Base-by-base conservation (phyloP, 805 yeast genomes). In the Candida glaebosa region DNA sequence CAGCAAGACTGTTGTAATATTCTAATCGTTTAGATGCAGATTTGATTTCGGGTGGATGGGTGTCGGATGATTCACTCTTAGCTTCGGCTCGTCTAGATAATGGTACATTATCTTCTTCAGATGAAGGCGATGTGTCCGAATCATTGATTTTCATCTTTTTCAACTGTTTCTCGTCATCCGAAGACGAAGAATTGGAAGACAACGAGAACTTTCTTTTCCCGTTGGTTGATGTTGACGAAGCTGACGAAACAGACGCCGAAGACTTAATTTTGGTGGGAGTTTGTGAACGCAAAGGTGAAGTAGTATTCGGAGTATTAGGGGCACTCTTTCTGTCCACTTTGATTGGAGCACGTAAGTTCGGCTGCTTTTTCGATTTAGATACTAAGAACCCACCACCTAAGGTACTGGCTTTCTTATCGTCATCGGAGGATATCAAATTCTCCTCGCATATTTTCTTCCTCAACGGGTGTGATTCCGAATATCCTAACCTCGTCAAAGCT, bases 1-100 rank as follows among this genome's bases (percentile, higher is more conserved):
- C 54, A 1, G 80, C 81, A 41, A 79, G 52, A 34, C 60, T 65
- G 37, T 52, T 54, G 51, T 71, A 63, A 44, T 72, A 74, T n/a
- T 63, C 60, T 31, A 57, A 52, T 33, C 57, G 45, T 38, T 49
- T 51, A 17, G 28, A 37, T 22, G 39, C 12, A 12, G 38, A 35
- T 35, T 35, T 35, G 18, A 24, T 14, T 22, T 35, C 38, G 14
- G 31, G 40, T 18, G 15, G 38, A 5, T 18, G 35, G 24, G 4
- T 9, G 10, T 26, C 22, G 22, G 18, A 15, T 31, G 38, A 34
- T 14, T 25, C 33, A 16, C 24, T 16, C 17, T 18, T 39, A 34
- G n/a, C 34, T 31, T 51, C 31, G 25, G 49, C 57, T 24, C 48
- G 45, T n/a, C 50, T 53, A 19, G 38, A 35, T 24, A 35, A 35